These are phyloP conservation scores for Venustampulla echinocandica DNA, from an alignment of 495 filamentous ascomycete species.

Conservation along the genomic window DNA sequence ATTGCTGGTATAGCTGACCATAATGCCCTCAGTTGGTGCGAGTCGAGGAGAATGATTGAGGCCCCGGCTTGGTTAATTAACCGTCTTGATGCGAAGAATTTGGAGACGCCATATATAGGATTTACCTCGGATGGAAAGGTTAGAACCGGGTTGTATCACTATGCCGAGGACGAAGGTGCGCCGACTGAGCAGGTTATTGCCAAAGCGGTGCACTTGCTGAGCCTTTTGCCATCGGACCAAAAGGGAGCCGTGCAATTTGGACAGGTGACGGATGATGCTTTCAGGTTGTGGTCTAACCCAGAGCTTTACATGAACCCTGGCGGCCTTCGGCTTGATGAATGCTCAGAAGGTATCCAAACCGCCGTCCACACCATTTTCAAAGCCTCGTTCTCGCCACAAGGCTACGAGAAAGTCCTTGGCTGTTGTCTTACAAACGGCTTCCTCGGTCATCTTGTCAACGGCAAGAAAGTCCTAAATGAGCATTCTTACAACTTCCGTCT, in stretches of 20 bases:
- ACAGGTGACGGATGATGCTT: slow-evolving; percentile 19
- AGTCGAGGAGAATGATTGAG: slow-evolving; percentile 20
- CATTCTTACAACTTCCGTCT: slow-evolving; percentile 61
- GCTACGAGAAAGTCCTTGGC: slow-evolving; percentile 58
- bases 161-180: slow-evolving; percentile 22
- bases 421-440: slow-evolving; percentile 75
- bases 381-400: slow-evolving; percentile 52
- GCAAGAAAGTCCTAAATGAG: slow-evolving; percentile 58
- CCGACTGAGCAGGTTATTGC: slow-evolving; percentile 16
- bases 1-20: slow-evolving; percentile 19
- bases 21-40: slow-evolving; percentile 19
- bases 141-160: slow-evolving; percentile 16
- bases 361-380: slow-evolving; percentile 23
- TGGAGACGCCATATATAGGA: slow-evolving; percentile 19
- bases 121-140: slow-evolving; percentile 19
- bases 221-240: slow-evolving; percentile 13
- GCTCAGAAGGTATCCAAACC: slow-evolving; percentile 9
- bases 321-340: slow-evolving; percentile 23
- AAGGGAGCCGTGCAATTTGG: slow-evolving; percentile 16
- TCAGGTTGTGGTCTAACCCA: slow-evolving; percentile 24
- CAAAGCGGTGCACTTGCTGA: slow-evolving; percentile 7
- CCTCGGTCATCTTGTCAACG: slow-evolving; percentile 57
- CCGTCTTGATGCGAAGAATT: slow-evolving; percentile 17
- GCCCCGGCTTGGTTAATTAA: slow-evolving; percentile 24
- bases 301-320: slow-evolving; percentile 24